Percentiles rank a stretch among this genome's conserved stretches.
phyloP scores from a whole-genome alignment of 331 rosid species.

The Prunus yedoensis region DNA sequence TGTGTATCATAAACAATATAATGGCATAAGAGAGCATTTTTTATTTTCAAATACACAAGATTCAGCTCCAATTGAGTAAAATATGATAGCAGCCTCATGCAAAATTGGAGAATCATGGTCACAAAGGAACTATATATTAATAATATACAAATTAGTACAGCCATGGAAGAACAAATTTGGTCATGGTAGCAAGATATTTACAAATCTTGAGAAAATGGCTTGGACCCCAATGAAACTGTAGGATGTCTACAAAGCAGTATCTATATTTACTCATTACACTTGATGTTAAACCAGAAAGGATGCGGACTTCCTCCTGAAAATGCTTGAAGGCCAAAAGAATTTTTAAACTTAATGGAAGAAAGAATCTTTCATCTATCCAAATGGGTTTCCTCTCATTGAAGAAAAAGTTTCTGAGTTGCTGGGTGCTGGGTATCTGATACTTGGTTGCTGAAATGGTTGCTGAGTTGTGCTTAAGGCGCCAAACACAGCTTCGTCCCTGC shows the following conservation, averaged over 20 bases:
- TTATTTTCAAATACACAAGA: no score
- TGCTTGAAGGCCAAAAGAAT: not conserved
- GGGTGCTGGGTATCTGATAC: conserved; percentile 29
- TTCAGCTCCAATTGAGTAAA: no score
- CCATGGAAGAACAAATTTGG: not conserved
- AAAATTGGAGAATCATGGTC: not conserved
- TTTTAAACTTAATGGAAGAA: not conserved
- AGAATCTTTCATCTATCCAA: conserved; percentile 38
- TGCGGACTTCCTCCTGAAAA: conserved; percentile 5
- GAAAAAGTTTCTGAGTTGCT: conserved; percentile 28
- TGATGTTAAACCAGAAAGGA: not conserved
- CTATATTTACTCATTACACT: not conserved
- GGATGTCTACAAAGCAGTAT: not conserved
- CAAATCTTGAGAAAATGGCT: not conserved
- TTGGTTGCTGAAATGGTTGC: conserved; percentile 38
- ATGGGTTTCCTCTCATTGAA: conserved; percentile 62
- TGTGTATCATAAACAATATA: no score
- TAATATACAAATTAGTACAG: not conserved
- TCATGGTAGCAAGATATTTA: not conserved
- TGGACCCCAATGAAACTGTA: not conserved
- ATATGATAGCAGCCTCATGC: no score
- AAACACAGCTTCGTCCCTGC: conserved; percentile 21
- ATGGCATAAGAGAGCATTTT: no score
- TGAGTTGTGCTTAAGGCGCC: conserved; percentile 34
- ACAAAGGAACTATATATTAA: not conserved